These are phyloP conservation scores for Cytospora chrysosperma DNA, from an alignment of 2,329 filamentous ascomycete species.

Conservation along the genomic window DNA sequence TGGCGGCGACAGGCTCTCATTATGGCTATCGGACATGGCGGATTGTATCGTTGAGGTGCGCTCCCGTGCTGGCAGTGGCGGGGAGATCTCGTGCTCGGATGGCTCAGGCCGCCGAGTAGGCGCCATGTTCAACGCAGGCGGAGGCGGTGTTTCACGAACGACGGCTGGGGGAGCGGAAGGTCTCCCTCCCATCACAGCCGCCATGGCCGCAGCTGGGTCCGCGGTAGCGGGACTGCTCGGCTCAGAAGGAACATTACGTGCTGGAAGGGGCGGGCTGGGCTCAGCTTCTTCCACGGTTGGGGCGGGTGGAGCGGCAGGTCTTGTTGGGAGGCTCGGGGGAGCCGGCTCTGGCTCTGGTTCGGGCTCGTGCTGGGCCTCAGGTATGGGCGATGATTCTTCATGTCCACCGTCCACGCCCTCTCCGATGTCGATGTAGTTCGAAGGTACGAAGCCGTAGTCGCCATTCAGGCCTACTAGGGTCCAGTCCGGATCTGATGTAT, in stretches of 20 bases:
- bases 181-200: constrained; percentile 54
- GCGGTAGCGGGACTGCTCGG: constrained; percentile 37
- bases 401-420: constrained; percentile 43
- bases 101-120: constrained; percentile 42
- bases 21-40: constrained; percentile 28
- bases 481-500: constrained; percentile 93
- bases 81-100: constrained; percentile 64
- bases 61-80: constrained; percentile 63
- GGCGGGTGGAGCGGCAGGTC: constrained; percentile 36
- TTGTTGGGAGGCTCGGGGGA: constrained; percentile 39
- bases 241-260: constrained; percentile 34
- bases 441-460: constrained; percentile 90
- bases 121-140: constrained; percentile 54
- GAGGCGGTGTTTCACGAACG: constrained; percentile 38
- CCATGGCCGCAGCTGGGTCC: constrained; percentile 54
- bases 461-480: constrained; percentile 81
- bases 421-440: constrained; percentile 87
- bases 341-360: constrained; percentile 33
- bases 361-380: constrained; percentile 22
- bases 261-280: constrained; percentile 41
- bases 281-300: constrained; percentile 37
- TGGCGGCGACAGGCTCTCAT: constrained; percentile 30
- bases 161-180: constrained; percentile 45
- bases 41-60: constrained; percentile 50
- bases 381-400: constrained; percentile 40